Evolutionary conservation across 768 basidiomycete genomes (phyloP).

Genomic region (Collybiopsis luxurians): DNA sequence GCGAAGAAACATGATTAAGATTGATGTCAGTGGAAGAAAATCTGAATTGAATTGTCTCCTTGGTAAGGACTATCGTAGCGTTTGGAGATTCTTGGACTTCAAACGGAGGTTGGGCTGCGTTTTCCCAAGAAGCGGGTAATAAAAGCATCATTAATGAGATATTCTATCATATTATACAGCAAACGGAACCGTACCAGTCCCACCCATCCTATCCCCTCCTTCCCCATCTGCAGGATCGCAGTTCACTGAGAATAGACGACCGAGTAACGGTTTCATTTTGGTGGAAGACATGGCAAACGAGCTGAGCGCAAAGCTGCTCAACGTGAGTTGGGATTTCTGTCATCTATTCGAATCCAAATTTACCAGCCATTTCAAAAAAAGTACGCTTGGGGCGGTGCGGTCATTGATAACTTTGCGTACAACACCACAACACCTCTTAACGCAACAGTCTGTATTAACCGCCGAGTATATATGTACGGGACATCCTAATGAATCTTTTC

Average conservation of each 20-base stretch:
- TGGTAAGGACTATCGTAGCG: conserved; percentile 24
- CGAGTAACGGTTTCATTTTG: conserved; percentile 31
- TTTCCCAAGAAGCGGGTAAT: no score
- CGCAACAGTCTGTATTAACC: conserved; percentile 14
- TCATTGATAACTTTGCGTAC: conserved; percentile 31
- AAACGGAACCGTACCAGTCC: conserved; percentile 29
- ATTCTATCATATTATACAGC: conserved; percentile 13
- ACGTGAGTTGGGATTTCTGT: conserved; percentile 13
- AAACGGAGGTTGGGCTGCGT: conserved; percentile 20
- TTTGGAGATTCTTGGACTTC: conserved; percentile 32
- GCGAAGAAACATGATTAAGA: no score
- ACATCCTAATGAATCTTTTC: not conserved
- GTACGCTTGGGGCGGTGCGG: conserved; percentile 33
- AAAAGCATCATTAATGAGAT: no score
- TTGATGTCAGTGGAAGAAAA: not conserved
- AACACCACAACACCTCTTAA: conserved; percentile 28
- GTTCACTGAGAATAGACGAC: conserved; percentile 23
- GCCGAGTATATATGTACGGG: not conserved
- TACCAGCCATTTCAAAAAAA: conserved; percentile 5
- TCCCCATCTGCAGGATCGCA: conserved; percentile 29
- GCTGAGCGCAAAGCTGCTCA: conserved; percentile 27
- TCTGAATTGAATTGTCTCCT: no score
- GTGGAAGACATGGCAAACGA: conserved; percentile 26
- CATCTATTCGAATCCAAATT: not conserved
- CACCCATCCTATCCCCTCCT: conserved; percentile 28